Conservation (phyloP, 495 filamentous ascomycete species). For the Elasticomyces elasticus region DNA sequence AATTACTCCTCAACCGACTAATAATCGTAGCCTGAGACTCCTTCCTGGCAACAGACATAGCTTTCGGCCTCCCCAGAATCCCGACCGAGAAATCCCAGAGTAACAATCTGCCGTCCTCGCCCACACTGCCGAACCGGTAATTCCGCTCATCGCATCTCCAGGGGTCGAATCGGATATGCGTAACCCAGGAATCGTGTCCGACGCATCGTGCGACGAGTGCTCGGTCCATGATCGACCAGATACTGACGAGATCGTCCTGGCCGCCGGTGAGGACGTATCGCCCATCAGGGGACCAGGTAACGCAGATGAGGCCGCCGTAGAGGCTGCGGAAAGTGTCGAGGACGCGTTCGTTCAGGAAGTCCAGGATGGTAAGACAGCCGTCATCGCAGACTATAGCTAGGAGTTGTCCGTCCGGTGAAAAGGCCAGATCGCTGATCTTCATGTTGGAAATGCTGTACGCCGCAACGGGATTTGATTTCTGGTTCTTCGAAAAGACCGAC, state of each 20-base stretch:
- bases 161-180: conserved; percentile 82
- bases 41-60: conserved; percentile 39
- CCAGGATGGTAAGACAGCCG: conserved; percentile 76
- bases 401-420: conserved; percentile 76
- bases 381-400: conserved; percentile 91
- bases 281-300: conserved; percentile 95
- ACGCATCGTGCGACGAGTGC: conserved; percentile 85
- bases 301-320: conserved; percentile 83
- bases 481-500: conserved; percentile 82
- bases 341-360: conserved; percentile 81
- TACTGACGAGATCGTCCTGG: conserved; percentile 88
- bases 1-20: conserved; percentile 55
- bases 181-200: conserved; percentile 92
- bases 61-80: conserved; percentile 84
- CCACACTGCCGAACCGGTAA: conserved; percentile 91
- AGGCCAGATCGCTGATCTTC: conserved; percentile 77
- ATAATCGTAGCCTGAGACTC: conserved; percentile 31
- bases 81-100: conserved; percentile 97
- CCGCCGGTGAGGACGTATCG: conserved; percentile 93
- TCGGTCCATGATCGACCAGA: conserved; percentile 80
- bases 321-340: conserved; percentile 80
- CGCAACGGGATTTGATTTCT: conserved; percentile 84
- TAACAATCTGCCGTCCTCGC: conserved; percentile 80
- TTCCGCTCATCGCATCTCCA: conserved; percentile 93
- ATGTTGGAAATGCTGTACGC: conserved; percentile 86